Evolutionary conservation across 352 stramenopile species (phyloP), one percentile per base, ranked within the genome.

Genomic region (Pythium inflatum): DNA sequence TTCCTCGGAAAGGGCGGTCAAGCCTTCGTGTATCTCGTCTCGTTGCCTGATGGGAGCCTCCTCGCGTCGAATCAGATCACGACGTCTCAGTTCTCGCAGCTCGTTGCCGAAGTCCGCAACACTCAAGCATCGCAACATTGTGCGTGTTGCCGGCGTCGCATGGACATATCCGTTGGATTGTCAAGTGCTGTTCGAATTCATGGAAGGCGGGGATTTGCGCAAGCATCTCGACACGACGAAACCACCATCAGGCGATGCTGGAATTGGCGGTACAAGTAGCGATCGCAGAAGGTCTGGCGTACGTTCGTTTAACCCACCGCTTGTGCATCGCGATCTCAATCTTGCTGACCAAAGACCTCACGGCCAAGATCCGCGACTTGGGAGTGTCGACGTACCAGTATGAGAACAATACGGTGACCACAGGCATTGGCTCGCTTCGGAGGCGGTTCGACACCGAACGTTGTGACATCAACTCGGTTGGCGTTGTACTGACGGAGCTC

Each of bases 301-400:
- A 41, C 34, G 14, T 41, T 41, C 34, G 34, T 41, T 41, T 41
- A 41, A 41, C 34, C 34, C 34, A 14, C 34, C 8, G 34, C 34
- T 41, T 14, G 34, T 14, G 34, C 34, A 41, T 41, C 34, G 34
- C 34, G 34, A 41, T 41, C 34, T 41, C 34, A 41, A 41, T 14
- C 34, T 14, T 41, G 34, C 34, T 41, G 34, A 41, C 50, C 8
- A 8, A 31, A 6, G 50, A 58, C 20, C 31, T 43, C 1, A 14
- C 25, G 14, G 27, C 55, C 25, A 62, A 62, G 55, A 38, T 62
- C 55, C 51, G 55, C 40, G 55, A 53, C 55, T 51, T 62, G 16
- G 55, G 55, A 6, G 55, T 62, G 2, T 62, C 54, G 5, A 34
- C 28, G 5, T 58, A 40, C 30, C 20, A n/a, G 20, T 58, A 25